phyloP scores from a whole-genome alignment of 2,329 filamentous ascomycete species.

The Exophiala aquamarina region DNA sequence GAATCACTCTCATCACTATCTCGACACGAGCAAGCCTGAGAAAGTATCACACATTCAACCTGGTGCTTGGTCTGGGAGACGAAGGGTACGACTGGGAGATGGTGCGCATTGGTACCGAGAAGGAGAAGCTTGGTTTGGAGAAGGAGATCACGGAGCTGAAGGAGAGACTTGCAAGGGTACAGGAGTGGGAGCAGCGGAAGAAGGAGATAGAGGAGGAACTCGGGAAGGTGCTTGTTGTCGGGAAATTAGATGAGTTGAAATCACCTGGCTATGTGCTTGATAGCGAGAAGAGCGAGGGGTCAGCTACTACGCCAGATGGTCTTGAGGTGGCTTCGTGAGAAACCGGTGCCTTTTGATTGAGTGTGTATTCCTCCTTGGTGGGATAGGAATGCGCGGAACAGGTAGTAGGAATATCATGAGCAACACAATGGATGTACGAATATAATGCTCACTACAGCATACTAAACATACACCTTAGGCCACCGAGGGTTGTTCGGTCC shows the following conservation, averaged over 20 bases:
- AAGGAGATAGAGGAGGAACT: conserved; percentile 83
- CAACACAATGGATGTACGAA: no score
- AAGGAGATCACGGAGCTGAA: conserved; percentile 83
- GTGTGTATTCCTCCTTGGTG: no score
- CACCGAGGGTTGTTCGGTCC: no score
- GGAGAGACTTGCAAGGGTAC: conserved; percentile 76
- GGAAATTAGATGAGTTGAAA: conserved; percentile 17
- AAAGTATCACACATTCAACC: conserved; percentile 91
- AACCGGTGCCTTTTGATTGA: no score
- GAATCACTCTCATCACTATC: conserved; percentile 94
- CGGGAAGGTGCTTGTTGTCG: conserved; percentile 60
- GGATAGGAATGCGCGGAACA: no score
- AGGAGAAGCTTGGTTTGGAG: conserved; percentile 90
- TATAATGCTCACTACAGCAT: no score
- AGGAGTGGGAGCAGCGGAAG: conserved; percentile 75
- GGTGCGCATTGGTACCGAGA: conserved; percentile 87
- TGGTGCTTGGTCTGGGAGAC: conserved; percentile 78
- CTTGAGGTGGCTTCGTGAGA: no score
- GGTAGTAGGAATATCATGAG: no score
- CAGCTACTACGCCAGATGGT: no score
- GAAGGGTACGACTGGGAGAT: conserved; percentile 87
- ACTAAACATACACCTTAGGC: no score
- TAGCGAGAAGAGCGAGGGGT: not conserved
- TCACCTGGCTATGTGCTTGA: not conserved
- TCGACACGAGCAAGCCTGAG: conserved; percentile 92